phyloP scores from a whole-genome alignment of 169 alveolate species.

The Condylostoma magnum region DNA sequence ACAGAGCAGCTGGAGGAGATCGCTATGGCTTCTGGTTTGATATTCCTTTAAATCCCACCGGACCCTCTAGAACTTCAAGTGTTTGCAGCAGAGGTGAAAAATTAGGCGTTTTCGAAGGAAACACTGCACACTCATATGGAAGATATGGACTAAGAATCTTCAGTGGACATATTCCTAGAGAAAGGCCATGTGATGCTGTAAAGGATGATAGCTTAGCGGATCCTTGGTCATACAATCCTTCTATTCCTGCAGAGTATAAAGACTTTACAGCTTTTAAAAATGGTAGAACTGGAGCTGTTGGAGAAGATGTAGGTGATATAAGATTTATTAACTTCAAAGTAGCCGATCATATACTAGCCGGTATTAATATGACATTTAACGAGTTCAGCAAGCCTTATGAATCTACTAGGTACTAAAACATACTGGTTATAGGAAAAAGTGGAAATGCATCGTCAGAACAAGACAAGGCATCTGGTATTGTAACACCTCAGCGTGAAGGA shows the following conservation, averaged over 20 bases:
- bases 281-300: conserved; percentile 45
- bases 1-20: conserved; percentile 69
- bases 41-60: conserved; percentile 48
- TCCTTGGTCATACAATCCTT: conserved; percentile 4
- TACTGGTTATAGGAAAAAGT: conserved; percentile 31
- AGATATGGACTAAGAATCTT: conserved; percentile 73
- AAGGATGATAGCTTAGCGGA: not conserved
- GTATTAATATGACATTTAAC: conserved; percentile 34
- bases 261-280: conserved; percentile 42
- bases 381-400: not conserved
- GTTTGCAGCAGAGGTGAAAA: conserved; percentile 53
- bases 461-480: conserved; percentile 29
- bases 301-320: conserved; percentile 40
- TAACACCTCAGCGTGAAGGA: conserved; percentile 50
- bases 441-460: not conserved
- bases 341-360: conserved; percentile 47
- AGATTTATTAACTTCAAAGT: conserved; percentile 32
- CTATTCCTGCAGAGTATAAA: conserved; percentile 33
- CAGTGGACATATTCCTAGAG: conserved; percentile 43
- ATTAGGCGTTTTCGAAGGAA: conserved; percentile 52
- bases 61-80: conserved; percentile 56
- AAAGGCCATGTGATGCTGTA: conserved; percentile 36
- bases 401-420: conserved; percentile 15
- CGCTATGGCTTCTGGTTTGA: conserved; percentile 77
- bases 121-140: conserved; percentile 63